Base-by-base conservation (phyloP, 805 yeast species). In the Jamesozyma rosinii region DNA sequence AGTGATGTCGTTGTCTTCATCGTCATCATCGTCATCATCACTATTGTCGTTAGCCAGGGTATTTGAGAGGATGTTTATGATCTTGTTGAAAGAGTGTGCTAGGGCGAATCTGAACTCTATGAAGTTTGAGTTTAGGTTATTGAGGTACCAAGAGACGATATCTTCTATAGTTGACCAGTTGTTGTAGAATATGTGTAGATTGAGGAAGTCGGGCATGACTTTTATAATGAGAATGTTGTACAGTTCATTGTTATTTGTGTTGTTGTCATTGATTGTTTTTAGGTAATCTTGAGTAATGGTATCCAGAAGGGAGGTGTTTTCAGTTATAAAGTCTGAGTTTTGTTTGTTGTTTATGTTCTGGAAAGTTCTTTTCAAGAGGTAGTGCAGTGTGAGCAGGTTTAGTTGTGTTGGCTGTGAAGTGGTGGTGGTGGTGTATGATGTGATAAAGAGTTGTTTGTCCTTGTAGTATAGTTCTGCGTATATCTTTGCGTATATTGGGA, bases 31-130 rank as follows among this genome's bases (percentile, higher is more conserved):
- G n/a, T n/a, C n/a, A n/a, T n/a, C n/a, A n/a, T n/a, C n/a, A n/a
- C n/a, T n/a, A n/a, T n/a, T n/a, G 11, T 24, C 29, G 11, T 24
- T 24, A 24, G 29, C 11, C 5, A 32, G 10, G 17, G n/a, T 66
- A 61, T 14, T 74, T 49, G 3, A 67, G 50, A 5, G 33, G 10
- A 51, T 46, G 14, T 41, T 31, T 0, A 58, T 41, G 10, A 85
- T 55, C 37, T 75, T 68, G 4, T 83, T 75, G 22, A 83, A 58
- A 20, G 80, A 77, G 55, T 81, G 83, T 0, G 95, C 83, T 29
- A 81, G 65, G 1, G 77, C 66, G 48, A 79, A 80, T 42, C 96
- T 64, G 2, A 81, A 71, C 2, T 66, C 63, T 0, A 83, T 75
- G 42, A 76, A 83, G 30, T 59, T 63, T 37, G 71, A 62, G n/a